Evolutionary conservation across 768 basidiomycete species (phyloP).

Genomic region (Hypholoma fasciculare): DNA sequence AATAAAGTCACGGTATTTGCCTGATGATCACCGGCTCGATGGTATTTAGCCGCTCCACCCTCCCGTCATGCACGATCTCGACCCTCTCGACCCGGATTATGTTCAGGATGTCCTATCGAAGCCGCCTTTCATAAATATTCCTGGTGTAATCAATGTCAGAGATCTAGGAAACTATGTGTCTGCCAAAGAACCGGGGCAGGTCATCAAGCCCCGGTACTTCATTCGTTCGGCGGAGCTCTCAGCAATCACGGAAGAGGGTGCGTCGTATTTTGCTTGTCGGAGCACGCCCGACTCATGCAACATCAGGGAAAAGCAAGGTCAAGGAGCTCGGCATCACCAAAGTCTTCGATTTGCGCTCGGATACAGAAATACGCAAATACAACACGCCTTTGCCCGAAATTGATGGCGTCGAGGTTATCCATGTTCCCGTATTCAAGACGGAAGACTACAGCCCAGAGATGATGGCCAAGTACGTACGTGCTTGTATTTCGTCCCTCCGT

Average conservation of each 20-base stretch:
- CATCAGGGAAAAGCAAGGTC: slow-evolving; percentile 56
- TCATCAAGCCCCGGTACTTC: slow-evolving; percentile 57
- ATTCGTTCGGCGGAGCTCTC: slow-evolving; percentile 77
- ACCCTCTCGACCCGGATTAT: slow-evolving; percentile 65
- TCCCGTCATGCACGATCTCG: slow-evolving; percentile 46
- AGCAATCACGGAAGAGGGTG: slow-evolving; percentile 68
- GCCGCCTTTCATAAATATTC: slow-evolving; percentile 67
- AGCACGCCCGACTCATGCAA: neutral
- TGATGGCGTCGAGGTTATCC: slow-evolving; percentile 60
- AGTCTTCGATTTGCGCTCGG: slow-evolving; percentile 79
- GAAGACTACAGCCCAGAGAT: slow-evolving; percentile 84
- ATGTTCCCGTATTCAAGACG: slow-evolving; percentile 64
- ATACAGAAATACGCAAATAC: slow-evolving; percentile 78
- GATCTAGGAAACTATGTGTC: slow-evolving; percentile 69
- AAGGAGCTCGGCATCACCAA: slow-evolving; percentile 61
- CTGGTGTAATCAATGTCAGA: slow-evolving; percentile 77
- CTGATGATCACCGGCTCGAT: slow-evolving; percentile 6
- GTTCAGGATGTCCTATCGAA: slow-evolving; percentile 64
- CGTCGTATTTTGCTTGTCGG: neutral
- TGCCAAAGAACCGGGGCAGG: slow-evolving; percentile 39
- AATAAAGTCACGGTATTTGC: slow-evolving; percentile 15
- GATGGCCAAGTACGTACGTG: slow-evolving; percentile 78
- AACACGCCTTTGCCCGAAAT: slow-evolving; percentile 63
- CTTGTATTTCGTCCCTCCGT: slow-evolving; percentile 13
- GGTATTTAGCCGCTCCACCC: slow-evolving; percentile 8